Base-by-base conservation (phyloP, 768 basidiomycete genomes). In the Nidula microcarpa region DNA sequence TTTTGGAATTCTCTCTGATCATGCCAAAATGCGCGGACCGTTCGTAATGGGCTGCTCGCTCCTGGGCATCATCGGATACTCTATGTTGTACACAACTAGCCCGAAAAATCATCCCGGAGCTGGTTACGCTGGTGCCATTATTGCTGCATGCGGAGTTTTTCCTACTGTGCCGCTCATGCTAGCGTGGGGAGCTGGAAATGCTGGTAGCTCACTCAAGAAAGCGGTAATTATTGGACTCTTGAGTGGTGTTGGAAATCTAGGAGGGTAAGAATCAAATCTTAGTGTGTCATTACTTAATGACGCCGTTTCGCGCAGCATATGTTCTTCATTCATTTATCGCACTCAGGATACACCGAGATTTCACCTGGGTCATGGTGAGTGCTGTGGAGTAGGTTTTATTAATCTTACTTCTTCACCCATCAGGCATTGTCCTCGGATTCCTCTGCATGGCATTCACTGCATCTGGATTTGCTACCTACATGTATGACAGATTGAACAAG, bases 201-300 rank as follows among this genome's bases (percentile, higher is more conserved):
- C 78, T 0, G 80, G 79, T 14, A 77, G 79, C 30, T 77, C 78
- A 49, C 53, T 76, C 49, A 80, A 80, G 60, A 69, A 72, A 41
- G 81, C 71, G 2, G 74, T 79, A 7, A 70, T 72, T 18, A 57
- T 81, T 43, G 81, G 74, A 4, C 67, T 78, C 65, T 65, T 79
- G 14, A 70, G 74, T 39, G 76, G 76, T 34, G 13, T 75, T 13
- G 77, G 74, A 16, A 82, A 81, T 51, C 60, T 81, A 3, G 78
- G 78, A 16, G 66, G 64, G 64, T 62, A 32, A 17, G 61, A 41
- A 9, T 33, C 39, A 33, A 47, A 30, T 4, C 23, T 30, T 4
- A 30, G 23, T 30, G 23, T 30, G 23, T 30, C 4, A 4, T 30
- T 30, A 30, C 23, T 30, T 30, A 30, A 30, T 30, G 23, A 49